Percentiles rank a stretch among this genome's conserved stretches.
Conservation (phyloP, 2,329 filamentous ascomycete genomes). For the Daldinia sp. region DNA sequence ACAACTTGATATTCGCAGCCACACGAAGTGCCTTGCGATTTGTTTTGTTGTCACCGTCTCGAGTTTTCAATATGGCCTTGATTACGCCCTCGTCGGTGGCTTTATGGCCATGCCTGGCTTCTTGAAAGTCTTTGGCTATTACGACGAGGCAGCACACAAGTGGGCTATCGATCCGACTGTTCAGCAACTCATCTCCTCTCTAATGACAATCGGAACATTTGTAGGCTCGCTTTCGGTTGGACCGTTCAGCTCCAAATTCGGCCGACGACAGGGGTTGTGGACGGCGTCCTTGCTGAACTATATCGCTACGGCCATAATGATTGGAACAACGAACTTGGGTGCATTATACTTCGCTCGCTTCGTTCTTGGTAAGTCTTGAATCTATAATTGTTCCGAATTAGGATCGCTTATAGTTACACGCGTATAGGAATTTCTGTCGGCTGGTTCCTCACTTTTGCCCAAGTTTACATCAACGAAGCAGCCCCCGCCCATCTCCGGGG, state of each 20-base stretch:
- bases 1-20: slow-evolving; percentile 43
- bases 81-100: slow-evolving; percentile 48
- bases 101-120: slow-evolving; percentile 50
- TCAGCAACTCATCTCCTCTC: slow-evolving; percentile 48
- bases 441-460: slow-evolving; percentile 49
- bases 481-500: slow-evolving; percentile 49
- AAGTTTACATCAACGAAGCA: slow-evolving; percentile 50
- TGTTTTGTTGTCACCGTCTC: slow-evolving; percentile 45
- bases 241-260: slow-evolving; percentile 43
- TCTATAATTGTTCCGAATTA: background rate
- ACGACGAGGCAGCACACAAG: slow-evolving; percentile 32
- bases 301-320: slow-evolving; percentile 44
- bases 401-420: background rate
- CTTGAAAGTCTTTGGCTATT: slow-evolving; percentile 48
- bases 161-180: slow-evolving; percentile 49
- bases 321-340: slow-evolving; percentile 43
- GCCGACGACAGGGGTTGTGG: slow-evolving; percentile 44
- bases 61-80: slow-evolving; percentile 48
- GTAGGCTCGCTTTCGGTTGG: slow-evolving; percentile 46
- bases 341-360: slow-evolving; percentile 46
- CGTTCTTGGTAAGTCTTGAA: slow-evolving; percentile 39
- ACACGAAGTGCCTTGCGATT: slow-evolving; percentile 44
- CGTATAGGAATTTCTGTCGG: slow-evolving; percentile 47
- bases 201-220: slow-evolving; percentile 49
- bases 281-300: slow-evolving; percentile 42